Evolutionary conservation across 139 green algal species (phyloP), one percentile per base, ranked within the genome.

Genomic region (Closterium sp.): DNA sequence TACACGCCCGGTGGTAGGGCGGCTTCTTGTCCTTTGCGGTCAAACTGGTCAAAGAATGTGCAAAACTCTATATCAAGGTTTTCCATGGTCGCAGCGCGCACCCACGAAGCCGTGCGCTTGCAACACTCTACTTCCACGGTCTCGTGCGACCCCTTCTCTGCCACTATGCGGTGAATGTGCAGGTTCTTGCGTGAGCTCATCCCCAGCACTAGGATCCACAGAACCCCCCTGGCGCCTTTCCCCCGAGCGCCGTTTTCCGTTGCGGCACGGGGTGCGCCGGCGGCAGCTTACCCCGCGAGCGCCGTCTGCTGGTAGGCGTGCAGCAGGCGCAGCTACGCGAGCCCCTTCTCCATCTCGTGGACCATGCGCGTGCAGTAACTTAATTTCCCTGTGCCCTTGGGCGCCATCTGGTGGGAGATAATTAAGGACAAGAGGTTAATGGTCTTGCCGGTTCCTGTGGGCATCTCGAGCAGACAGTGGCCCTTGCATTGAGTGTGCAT

Each of bases 281-380:
- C 43, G 43, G 43, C 43, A 16, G 43, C 43, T 69, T 69, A 12
- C 43, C 43, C 43, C 10, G 43, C 43, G 43, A 69, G 43, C 43
- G 43, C 43, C 12, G 43, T 25, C 43, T 69, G 43, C 43, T 69
- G 43, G 91, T 99, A 99, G 30, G 95, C 95, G 8, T 99, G 95
- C 34, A 99, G 95, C 90, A 97, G 95, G 85, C 81, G 89, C 36
- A 96, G 87, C 91, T 96, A 94, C 16, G 90, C 94, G 4, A 96
- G 87, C 38, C 98, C 97, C 95, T 99, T 99, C 94, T 99, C 98
- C 98, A 99, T 99, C 96, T 99, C 98, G n/a, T 98, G 98, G 34
- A 99, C 98, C 6, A 98, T 99, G 84, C 98, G 97, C 1, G 98
- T 99, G 96, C 98, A 99, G 95, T 99, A 99, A 32, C 99, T 95